phyloP scores from a whole-genome alignment of 2,329 filamentous ascomycete species.

The Elsinoe arachidis region DNA sequence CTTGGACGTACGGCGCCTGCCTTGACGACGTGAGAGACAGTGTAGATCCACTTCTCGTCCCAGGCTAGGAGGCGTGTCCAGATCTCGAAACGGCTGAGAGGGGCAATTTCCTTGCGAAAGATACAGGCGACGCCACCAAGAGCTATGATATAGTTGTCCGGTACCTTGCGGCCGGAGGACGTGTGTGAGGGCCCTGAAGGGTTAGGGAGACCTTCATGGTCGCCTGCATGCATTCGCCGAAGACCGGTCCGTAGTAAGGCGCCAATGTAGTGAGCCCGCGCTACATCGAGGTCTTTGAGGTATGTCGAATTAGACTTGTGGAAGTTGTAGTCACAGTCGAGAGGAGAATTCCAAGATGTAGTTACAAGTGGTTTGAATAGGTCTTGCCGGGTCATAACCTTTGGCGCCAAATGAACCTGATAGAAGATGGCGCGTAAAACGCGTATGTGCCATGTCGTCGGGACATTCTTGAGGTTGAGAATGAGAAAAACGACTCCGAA shows the following conservation, averaged over 20 bases:
- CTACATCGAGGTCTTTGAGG: slow-evolving; percentile 76
- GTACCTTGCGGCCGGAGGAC: background rate
- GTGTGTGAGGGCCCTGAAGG: slow-evolving; percentile 18
- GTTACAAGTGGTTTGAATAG: slow-evolving; percentile 67
- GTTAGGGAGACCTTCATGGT: slow-evolving; percentile 26
- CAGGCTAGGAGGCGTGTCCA: slow-evolving; percentile 40
- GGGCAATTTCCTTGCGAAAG: slow-evolving; percentile 40
- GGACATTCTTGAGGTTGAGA: slow-evolving; percentile 13
- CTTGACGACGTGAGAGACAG: slow-evolving; percentile 40
- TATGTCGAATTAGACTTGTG: slow-evolving; percentile 82
- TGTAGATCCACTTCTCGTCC: slow-evolving; percentile 45
- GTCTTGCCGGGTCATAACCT: slow-evolving; percentile 44
- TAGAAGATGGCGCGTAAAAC: slow-evolving; percentile 39
- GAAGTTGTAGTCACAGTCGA: slow-evolving; percentile 80
- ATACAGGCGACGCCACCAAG: slow-evolving; percentile 40
- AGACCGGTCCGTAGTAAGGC: slow-evolving; percentile 39
- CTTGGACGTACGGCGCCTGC: slow-evolving; percentile 35
- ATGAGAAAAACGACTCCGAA: slow-evolving; percentile 2
- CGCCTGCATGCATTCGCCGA: slow-evolving; percentile 27
- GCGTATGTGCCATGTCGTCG: slow-evolving; percentile 22
- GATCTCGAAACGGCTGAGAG: slow-evolving; percentile 38
- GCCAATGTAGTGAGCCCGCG: slow-evolving; percentile 70
- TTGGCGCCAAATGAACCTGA: slow-evolving; percentile 39
- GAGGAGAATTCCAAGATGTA: slow-evolving; percentile 55
- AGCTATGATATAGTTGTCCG: slow-evolving; percentile 30